phyloP scores from a whole-genome alignment of 768 basidiomycete species.

The Boletus tomentosulus region DNA sequence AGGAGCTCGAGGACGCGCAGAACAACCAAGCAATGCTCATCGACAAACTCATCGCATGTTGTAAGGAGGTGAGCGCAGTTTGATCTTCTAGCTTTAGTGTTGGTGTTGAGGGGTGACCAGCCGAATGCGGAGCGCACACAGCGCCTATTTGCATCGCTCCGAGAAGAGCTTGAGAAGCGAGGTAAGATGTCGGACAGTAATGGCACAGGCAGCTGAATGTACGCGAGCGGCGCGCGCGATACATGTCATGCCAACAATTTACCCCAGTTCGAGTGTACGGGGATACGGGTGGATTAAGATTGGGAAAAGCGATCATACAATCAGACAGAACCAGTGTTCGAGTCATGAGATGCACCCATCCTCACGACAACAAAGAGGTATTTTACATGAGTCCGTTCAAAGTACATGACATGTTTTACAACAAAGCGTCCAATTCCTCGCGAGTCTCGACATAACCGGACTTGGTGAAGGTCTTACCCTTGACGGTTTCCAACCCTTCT shows the following conservation, averaged over 20 bases:
- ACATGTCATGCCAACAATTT: constrained; percentile 4
- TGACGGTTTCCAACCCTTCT: constrained; percentile 77
- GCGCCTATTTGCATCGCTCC: constrained; percentile 71
- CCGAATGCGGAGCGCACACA: constrained; percentile 83
- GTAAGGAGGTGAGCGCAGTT: constrained; percentile 67
- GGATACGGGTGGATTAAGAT: constrained; percentile 1
- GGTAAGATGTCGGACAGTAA: constrained; percentile 44
- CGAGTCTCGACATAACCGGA: constrained; percentile 64
- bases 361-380: constrained; percentile 1
- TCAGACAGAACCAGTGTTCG: not conserved
- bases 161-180: constrained; percentile 80
- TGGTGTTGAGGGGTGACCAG: constrained; percentile 35
- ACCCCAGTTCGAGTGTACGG: constrained; percentile 12
- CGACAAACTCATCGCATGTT: constrained; percentile 80
- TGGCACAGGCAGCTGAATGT: constrained; percentile 41
- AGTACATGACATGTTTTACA: constrained; percentile 32
- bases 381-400: constrained; percentile 2
- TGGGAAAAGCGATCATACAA: not conserved
- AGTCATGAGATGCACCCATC: constrained; percentile 1
- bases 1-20: constrained; percentile 77
- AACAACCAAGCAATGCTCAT: constrained; percentile 75
- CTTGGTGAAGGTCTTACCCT: constrained; percentile 73
- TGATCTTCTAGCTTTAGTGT: not conserved
- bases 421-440: constrained; percentile 69
- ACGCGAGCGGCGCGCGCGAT: constrained; percentile 3